A percentile compares a stretch with the other conserved stretches of the same genome.
phyloP scores from a whole-genome alignment of 768 basidiomycete genomes.

The Hericium alpestre region DNA sequence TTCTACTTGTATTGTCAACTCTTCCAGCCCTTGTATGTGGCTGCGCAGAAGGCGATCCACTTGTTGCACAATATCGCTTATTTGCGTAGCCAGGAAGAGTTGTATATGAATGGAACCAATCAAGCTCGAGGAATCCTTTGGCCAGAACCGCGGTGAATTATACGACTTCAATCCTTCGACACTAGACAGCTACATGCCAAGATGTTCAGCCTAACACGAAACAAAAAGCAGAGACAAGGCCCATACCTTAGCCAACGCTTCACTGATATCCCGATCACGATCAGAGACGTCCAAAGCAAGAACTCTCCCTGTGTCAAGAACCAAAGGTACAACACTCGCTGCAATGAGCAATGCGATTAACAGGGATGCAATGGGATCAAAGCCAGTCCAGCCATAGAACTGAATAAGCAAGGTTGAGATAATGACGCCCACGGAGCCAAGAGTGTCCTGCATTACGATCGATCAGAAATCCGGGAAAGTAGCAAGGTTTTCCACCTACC shows the following conservation, averaged over 20 bases:
- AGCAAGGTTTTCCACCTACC: constrained; percentile 24
- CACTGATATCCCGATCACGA: constrained; percentile 40
- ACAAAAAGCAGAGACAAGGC: neutral
- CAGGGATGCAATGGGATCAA: constrained; percentile 94
- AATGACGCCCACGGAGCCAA: constrained; percentile 96
- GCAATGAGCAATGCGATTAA: constrained; percentile 95
- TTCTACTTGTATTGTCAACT: constrained; percentile 86
- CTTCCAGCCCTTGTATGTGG: constrained; percentile 72
- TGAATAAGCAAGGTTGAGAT: constrained; percentile 92
- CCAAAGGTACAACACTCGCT: constrained; percentile 89
- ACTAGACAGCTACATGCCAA: constrained; percentile 42
- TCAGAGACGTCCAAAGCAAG: constrained; percentile 79
- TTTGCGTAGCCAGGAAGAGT: constrained; percentile 29
- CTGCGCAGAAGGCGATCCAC: constrained; percentile 65
- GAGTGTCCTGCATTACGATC: constrained; percentile 55
- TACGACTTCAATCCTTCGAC: constrained; percentile 79
- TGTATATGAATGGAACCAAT: constrained; percentile 91
- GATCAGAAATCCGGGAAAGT: neutral
- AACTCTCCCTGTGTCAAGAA: constrained; percentile 85
- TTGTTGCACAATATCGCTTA: constrained; percentile 64
- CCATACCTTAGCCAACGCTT: constrained; percentile 55
- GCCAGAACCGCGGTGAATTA: constrained; percentile 85
- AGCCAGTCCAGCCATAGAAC: constrained; percentile 96
- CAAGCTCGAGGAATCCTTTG: constrained; percentile 75
- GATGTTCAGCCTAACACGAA: neutral